Base-by-base conservation (phyloP, 305 asterid genomes). In the Solanum hybrid region DNA sequence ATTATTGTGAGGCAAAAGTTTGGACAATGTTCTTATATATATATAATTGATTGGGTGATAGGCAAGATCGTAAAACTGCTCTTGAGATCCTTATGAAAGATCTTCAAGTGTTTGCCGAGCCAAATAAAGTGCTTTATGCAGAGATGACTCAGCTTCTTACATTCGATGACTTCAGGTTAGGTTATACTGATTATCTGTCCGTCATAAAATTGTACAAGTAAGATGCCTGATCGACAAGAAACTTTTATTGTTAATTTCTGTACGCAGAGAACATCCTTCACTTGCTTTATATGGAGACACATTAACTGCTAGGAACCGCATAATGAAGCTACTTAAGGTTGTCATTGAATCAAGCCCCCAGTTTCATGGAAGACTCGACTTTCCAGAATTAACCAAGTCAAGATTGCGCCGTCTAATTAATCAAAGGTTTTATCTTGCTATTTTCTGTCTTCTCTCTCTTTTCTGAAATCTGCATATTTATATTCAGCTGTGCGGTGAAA, bases 321-420 rank as follows among this genome's bases (percentile, higher is more conserved):
- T 95, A 88, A 72, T 93, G 75, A 87, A 89, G n/a, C 96, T 93
- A 78, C 90, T 96, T 22, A 92, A 87, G 85, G 78, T 31, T 10
- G 69, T 95, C 84, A 92, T 95, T 42, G 91, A 91, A 90, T 95
- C 94, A 75, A 95, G 93, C 91, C 99, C 99, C 35, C 93, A 92
- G 73, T 92, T 95, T 72, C 93, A 89, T 60, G 94, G 91, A 78
- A 92, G 88, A 89, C 35, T 91, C 7, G 86, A 73, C 81, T 92
- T 92, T 89, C 99, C 99, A 19, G 92, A 91, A 77, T 64, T 94
- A 85, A 89, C 81, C 90, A 93, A 94, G 88, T 92, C 99, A 19
- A 93, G 99, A 90, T 91, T 96, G 78, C 93, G 95, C 91, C 97
- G 95, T 81, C 93, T 96, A 72, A 85, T 96, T 86, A 96, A 96